phyloP scores from a whole-genome alignment of 2,329 filamentous ascomycete species.

The Aspergillus floridensis region DNA sequence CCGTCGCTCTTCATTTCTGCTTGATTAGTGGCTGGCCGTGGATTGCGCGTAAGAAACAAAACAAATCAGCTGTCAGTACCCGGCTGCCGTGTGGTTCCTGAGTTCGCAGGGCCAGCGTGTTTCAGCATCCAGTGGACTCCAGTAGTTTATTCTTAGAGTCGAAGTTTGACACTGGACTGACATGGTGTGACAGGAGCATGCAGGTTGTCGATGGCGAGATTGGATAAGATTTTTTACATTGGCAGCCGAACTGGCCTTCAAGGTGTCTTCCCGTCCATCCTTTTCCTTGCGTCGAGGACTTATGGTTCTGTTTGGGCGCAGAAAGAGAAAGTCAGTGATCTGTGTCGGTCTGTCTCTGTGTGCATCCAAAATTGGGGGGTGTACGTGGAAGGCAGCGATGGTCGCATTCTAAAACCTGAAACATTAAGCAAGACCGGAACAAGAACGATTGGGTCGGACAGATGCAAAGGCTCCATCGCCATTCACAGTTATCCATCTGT shows the following conservation, averaged over 20 bases:
- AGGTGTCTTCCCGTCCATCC: background rate
- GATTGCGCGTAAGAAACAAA: background rate
- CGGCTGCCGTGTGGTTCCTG: background rate
- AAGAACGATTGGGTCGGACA: background rate
- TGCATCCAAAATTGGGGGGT: background rate
- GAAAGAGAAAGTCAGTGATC: background rate
- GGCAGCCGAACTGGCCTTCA: background rate
- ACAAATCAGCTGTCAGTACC: background rate
- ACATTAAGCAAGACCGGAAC: background rate
- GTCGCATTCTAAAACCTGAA: background rate
- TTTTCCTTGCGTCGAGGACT: background rate
- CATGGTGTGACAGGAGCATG: background rate
- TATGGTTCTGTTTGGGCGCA: background rate
- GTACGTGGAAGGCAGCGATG: background rate
- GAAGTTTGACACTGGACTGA: conserved; percentile 1
- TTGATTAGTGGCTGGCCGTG: background rate
- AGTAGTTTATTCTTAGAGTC: conserved; percentile 3
- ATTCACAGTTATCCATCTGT: background rate
- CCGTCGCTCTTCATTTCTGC: conserved; percentile 2
- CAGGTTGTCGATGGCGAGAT: background rate
- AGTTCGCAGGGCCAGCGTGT: background rate
- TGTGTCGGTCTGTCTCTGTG: background rate
- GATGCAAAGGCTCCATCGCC: background rate
- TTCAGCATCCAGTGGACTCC: background rate
- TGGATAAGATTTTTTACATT: background rate